A percentile compares a stretch with the other conserved stretches of the same genome.
Conservation (phyloP, 768 basidiomycete genomes). For the Collybia sp. region DNA sequence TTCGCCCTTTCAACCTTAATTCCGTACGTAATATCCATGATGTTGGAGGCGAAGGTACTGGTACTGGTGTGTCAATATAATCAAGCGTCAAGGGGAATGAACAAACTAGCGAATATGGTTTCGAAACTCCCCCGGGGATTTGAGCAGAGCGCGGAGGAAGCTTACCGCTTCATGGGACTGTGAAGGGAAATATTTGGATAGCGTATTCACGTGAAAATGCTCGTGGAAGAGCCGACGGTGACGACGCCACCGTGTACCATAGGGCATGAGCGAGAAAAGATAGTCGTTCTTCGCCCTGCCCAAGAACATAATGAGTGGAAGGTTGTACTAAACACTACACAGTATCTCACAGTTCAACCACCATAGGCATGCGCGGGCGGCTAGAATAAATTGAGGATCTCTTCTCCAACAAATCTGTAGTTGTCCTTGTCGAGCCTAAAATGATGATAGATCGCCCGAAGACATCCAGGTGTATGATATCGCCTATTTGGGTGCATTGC, state of each 20-base stretch:
- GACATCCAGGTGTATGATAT: constrained; percentile 9
- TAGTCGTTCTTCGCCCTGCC: constrained; percentile 26
- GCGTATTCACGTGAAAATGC: constrained; percentile 14
- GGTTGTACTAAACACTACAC: too few species aligned
- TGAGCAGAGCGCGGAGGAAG: constrained; percentile 10
- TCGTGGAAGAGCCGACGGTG: constrained; percentile 23
- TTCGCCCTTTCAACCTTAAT: constrained; percentile 2
- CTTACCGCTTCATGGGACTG: constrained; percentile 19
- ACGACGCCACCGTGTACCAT: constrained; percentile 23
- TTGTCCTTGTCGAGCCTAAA: constrained; percentile 7
- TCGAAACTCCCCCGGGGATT: constrained; percentile 10
- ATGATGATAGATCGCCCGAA: constrained; percentile 9
- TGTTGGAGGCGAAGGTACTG: background rate
- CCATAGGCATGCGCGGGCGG: constrained; percentile 3
- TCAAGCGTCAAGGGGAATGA: background rate
- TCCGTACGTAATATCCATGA: constrained; percentile 3
- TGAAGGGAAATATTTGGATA: constrained; percentile 13
- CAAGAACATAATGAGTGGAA: constrained; percentile 6
- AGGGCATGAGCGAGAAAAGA: constrained; percentile 20
- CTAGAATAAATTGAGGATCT: constrained; percentile 9
- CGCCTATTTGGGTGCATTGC: too few species aligned
- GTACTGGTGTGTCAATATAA: background rate
- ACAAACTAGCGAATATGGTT: constrained; percentile 6
- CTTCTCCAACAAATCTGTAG: constrained; percentile 11
- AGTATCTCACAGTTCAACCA: background rate